These are phyloP conservation scores for Ceratobasidium sp. DNA, from an alignment of 1,284 basidiomycete species.

Conservation along the genomic window DNA sequence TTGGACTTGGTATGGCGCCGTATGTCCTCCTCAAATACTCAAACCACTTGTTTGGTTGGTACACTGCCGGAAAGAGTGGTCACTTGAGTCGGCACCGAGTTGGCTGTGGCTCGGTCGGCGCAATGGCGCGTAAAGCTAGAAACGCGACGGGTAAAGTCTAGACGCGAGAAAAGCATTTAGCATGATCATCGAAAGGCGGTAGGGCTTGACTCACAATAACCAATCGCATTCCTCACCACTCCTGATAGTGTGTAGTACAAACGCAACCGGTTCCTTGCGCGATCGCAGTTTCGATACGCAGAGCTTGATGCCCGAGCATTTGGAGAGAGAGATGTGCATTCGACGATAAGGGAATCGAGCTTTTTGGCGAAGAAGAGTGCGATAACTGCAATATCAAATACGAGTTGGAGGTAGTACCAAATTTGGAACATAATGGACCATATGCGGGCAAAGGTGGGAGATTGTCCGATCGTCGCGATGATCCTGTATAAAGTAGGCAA, in stretches of 20 bases:
- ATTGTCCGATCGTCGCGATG: slow-evolving; percentile 4
- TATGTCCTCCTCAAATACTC: slow-evolving; percentile 46
- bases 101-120: not conserved
- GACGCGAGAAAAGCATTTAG: not conserved
- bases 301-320: not conserved
- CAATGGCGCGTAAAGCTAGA: slow-evolving; percentile 20
- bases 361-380: slow-evolving; percentile 20
- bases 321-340: not conserved
- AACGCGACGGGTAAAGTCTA: slow-evolving; percentile 5
- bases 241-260: not conserved
- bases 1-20: not conserved
- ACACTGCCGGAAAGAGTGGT: slow-evolving; percentile 49
- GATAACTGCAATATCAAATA: slow-evolving; percentile 17
- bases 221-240: slow-evolving; percentile 8
- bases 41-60: slow-evolving; percentile 54
- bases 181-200: not conserved
- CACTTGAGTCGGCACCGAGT: not conserved
- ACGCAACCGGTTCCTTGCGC: slow-evolving; percentile 9
- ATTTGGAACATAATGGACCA: slow-evolving; percentile 1
- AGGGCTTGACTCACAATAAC: not conserved
- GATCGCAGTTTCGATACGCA: not conserved
- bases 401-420: slow-evolving; percentile 26
- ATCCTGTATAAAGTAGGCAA: not conserved
- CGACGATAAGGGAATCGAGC: slow-evolving; percentile 3
- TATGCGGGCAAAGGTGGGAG: not conserved